Evolutionary conservation across 2,329 filamentous ascomycete genomes (phyloP), one percentile per base, ranked within the genome.

Genomic region (Cadophora luteo-olivacea): DNA sequence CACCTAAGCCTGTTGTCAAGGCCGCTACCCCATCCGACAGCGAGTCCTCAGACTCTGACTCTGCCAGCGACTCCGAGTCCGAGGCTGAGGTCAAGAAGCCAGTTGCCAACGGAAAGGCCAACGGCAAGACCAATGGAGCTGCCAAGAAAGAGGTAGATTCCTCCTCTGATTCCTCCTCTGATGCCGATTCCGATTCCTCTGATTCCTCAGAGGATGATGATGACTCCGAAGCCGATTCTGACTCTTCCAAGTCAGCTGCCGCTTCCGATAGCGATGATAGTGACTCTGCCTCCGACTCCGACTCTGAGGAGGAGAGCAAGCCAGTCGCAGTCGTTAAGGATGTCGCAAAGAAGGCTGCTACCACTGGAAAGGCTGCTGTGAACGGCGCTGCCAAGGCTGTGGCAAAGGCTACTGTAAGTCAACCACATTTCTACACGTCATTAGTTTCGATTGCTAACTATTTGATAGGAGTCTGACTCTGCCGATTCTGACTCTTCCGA

Each of bases 1-100:
- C 79, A 63, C 74, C 79, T 55, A 85, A 86, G 82, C 66, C 69
- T 51, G 71, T 68, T 64, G 68, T 72, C 58, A 85, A 85, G 81
- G 77, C 78, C 22, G 75, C 81, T 60, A 79, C 81, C 52, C 82
- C 72, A 77, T 78, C 78, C 64, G 81, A 82, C 65, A 78, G 75
- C 61, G 79, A 80, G 78, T 70, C 70, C n/a, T 70, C 69, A 41
- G 74, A 72, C 24, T 76, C 74, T 32, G 72, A 72, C 38, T 74
- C 72, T 61, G 71, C 69, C 22, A 67, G 63, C 29, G 69, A 70
- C 24, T 70, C 70, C 38, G 77, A 77, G 33, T 80, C 76, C 25
- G 77, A 78, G 58, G 77, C 77, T 64, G 76, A 78, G 62, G 78
- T 75, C 66, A 72, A 75, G 72, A 75, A 77, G 69, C 68, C 73